These are phyloP conservation scores for Intubia oerlemansii DNA, from an alignment of 2,329 filamentous ascomycete genomes.

Conservation along the genomic window DNA sequence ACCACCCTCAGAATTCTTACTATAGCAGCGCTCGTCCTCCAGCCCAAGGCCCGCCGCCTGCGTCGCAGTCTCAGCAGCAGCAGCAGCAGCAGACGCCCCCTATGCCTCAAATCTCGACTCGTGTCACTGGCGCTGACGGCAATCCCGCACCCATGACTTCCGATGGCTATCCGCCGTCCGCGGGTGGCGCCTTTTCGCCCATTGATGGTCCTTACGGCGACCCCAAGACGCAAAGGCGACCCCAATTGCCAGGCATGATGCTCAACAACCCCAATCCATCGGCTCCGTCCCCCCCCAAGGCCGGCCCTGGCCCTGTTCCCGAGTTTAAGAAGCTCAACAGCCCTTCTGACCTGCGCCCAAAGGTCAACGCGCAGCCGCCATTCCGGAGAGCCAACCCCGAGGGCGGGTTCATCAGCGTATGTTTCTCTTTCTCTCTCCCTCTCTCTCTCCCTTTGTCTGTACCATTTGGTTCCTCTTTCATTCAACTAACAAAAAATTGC, in stretches of 20 bases:
- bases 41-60: too few species aligned
- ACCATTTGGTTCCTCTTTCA: too few species aligned
- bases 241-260: constrained; percentile 10
- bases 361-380: constrained; percentile 68
- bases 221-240: constrained; percentile 29
- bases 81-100: constrained; percentile 40
- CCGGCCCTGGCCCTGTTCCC: constrained; percentile 50
- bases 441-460: constrained; percentile 1
- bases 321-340: constrained; percentile 67
- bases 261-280: constrained; percentile 4
- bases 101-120: too few species aligned
- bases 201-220: constrained; percentile 45
- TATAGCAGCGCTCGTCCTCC: too few species aligned
- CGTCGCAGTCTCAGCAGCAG: constrained; percentile 7
- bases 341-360: constrained; percentile 52
- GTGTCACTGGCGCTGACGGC: constrained; percentile 37
- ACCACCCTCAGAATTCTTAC: constrained; percentile 29
- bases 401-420: constrained; percentile 90
- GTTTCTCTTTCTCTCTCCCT: too few species aligned
- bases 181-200: constrained; percentile 40
- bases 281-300: background rate
- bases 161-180: constrained; percentile 37
- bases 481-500: too few species aligned
- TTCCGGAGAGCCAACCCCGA: constrained; percentile 90
- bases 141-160: constrained; percentile 38